phyloP scores from a whole-genome alignment of 202 grass and related monocot genomes.

The Alloteropsis angusta region DNA sequence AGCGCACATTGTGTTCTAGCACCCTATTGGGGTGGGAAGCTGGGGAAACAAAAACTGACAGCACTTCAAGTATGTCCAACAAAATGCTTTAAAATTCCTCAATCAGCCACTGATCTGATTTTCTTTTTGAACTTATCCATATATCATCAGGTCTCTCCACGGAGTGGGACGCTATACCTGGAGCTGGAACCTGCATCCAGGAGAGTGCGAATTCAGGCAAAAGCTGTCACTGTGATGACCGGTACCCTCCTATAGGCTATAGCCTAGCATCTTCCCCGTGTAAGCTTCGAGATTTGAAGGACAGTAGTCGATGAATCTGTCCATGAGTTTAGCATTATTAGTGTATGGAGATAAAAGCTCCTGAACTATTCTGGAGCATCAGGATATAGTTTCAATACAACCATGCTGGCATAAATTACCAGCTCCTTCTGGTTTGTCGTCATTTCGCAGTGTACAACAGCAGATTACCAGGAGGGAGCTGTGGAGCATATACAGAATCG shows the following conservation, averaged over 20 bases:
- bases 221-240: conserved; percentile 58
- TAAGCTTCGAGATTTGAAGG: neutral
- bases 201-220: conserved; percentile 54
- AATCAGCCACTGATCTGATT: neutral
- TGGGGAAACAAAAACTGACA: conserved; percentile 52
- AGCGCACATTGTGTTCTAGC: conserved; percentile 62
- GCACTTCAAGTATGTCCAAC: conserved; percentile 48
- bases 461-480: too few relatives aligned
- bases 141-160: conserved; percentile 55
- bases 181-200: conserved; percentile 23
- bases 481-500: too few relatives aligned
- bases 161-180: conserved; percentile 53
- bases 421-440: neutral
- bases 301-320: neutral
- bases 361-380: too few relatives aligned
- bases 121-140: neutral
- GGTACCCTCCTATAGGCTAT: conserved; percentile 41
- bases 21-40: conserved; percentile 58
- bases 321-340: too few relatives aligned
- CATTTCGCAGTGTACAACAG: too few relatives aligned
- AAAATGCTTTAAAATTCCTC: neutral
- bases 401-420: neutral
- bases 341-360: too few relatives aligned
- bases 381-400: neutral
- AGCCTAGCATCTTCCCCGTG: neutral